These are phyloP conservation scores for Macaranga tanarius DNA, from an alignment of 441 rosid species.

Conservation along the genomic window DNA sequence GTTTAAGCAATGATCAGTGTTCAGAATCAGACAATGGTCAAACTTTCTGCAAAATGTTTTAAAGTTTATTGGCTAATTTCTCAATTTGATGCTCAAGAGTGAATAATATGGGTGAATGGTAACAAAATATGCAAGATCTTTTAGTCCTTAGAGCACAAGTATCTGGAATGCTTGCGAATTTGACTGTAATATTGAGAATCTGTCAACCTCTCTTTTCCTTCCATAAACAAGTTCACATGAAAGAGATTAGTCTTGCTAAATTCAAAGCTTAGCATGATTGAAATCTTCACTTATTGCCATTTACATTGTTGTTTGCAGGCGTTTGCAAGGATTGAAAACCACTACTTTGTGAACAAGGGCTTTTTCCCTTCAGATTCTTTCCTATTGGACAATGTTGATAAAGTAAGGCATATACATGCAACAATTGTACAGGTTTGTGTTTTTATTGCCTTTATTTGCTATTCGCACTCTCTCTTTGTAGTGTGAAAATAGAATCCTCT, in stretches of 20 bases:
- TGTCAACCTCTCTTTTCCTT: not conserved
- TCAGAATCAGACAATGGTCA: no score
- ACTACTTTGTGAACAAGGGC: conserved; percentile 81
- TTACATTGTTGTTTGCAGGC: conserved; percentile 49
- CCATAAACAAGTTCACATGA: not conserved
- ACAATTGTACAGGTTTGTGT: conserved; percentile 79
- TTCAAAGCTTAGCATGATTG: not conserved
- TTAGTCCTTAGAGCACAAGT: no score
- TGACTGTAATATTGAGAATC: not conserved
- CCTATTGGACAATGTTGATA: conserved; percentile 77
- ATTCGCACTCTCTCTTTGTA: conserved; percentile 8
- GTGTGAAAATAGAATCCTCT: conserved; percentile 1
- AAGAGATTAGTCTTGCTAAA: not conserved
- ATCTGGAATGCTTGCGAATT: not conserved
- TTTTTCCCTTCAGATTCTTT: conserved; percentile 73
- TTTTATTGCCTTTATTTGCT: conserved; percentile 7
- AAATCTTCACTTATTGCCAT: not conserved
- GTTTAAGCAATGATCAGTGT: not conserved
- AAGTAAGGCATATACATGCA: conserved; percentile 76
- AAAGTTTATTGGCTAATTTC: not conserved
- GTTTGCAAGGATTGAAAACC: conserved; percentile 96
- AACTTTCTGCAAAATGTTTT: not conserved
- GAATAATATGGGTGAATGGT: not conserved
- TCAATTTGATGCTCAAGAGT: not conserved
- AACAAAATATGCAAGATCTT: no score